Percentiles rank a stretch among this genome's conserved stretches.
Evolutionary conservation across 768 basidiomycete species (phyloP).

Genomic region (Daedaleopsis sinensis): DNA sequence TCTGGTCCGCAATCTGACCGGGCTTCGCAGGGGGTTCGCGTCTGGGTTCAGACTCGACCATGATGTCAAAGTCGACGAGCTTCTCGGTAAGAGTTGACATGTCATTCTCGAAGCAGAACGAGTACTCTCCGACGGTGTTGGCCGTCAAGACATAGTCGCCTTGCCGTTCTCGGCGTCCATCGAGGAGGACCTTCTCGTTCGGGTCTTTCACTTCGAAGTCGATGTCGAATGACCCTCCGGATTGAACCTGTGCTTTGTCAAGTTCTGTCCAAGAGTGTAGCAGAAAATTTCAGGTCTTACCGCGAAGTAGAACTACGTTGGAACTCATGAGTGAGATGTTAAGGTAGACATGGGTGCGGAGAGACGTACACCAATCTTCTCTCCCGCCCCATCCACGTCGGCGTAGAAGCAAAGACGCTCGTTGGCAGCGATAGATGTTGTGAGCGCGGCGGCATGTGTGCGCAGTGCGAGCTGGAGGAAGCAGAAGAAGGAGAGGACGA

Average conservation of each 20-base stretch:
- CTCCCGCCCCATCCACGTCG: constrained; percentile 93
- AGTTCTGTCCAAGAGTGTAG: background rate
- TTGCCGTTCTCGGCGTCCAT: constrained; percentile 87
- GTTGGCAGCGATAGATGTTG: constrained; percentile 77
- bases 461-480: constrained; percentile 22
- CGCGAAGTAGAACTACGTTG: constrained; percentile 92
- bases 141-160: constrained; percentile 98
- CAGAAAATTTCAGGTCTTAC: constrained; percentile 46
- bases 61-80: constrained; percentile 93
- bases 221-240: constrained; percentile 95
- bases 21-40: constrained; percentile 87
- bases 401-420: constrained; percentile 92
- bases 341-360: background rate
- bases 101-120: constrained; percentile 99
- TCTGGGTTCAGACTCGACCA: constrained; percentile 97
- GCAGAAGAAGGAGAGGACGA: constrained; percentile 23
- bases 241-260: constrained; percentile 73
- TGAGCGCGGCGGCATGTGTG: constrained; percentile 64
- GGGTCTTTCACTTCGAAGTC: constrained; percentile 95
- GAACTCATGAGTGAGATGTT: background rate
- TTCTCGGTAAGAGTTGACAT: constrained; percentile 95
- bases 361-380: constrained; percentile 81
- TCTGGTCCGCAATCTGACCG: constrained; percentile 89
- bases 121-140: constrained; percentile 85
- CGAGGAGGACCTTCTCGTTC: constrained; percentile 82